phyloP scores from a whole-genome alignment of 2,329 filamentous ascomycete species.

The Cadophora sp. region DNA sequence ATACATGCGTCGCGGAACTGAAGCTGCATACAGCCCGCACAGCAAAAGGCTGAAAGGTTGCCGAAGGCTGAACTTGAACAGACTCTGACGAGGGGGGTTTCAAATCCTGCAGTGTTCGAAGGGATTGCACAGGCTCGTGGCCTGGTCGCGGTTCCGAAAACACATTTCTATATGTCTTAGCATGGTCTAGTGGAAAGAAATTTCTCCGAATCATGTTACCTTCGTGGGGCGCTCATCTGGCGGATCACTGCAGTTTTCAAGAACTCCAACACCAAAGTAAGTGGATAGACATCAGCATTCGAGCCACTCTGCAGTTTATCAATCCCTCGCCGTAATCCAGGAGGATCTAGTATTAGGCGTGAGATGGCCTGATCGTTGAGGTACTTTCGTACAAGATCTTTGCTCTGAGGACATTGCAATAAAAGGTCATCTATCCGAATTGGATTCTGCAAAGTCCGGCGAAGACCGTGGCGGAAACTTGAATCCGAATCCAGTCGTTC shows the following conservation, averaged over 20 bases:
- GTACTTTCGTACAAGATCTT: neutral
- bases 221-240: neutral
- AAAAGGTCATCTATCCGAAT: neutral
- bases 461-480: neutral
- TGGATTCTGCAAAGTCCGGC: neutral
- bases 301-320: neutral
- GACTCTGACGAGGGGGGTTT: too few relatives aligned
- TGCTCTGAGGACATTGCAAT: neutral
- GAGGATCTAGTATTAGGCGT: neutral
- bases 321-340: neutral
- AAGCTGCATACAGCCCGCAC: too few relatives aligned
- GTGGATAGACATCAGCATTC: neutral
- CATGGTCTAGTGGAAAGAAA: too few relatives aligned
- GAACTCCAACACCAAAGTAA: neutral
- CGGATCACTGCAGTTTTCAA: neutral
- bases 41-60: neutral
- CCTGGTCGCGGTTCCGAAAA: neutral
- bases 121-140: neutral
- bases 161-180: too few relatives aligned
- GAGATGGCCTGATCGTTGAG: neutral
- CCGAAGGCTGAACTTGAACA: too few relatives aligned
- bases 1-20: too few relatives aligned
- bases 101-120: neutral
- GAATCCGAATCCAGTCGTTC: neutral
- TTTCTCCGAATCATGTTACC: neutral